Evolutionary conservation across 306 rosid genomes (phyloP).

Genomic region (Sicyos baderoa): DNA sequence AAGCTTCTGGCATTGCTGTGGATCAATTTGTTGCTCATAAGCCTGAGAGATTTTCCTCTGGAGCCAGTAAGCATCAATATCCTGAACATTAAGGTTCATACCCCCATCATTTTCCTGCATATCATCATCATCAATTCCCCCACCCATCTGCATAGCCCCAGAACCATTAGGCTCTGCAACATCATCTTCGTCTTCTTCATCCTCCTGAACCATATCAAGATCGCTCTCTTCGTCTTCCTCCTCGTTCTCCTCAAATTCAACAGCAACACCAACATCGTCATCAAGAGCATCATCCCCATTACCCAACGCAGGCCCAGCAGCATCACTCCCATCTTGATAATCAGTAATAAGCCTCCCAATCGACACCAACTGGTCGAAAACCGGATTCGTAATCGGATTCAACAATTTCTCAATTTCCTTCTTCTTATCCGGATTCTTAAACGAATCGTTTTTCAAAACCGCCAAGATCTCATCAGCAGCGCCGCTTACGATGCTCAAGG

Average conservation of each 20-base stretch:
- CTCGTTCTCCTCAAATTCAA: conserved; percentile 91
- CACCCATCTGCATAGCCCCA: conserved; percentile 87
- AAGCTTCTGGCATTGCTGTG: conserved; percentile 77
- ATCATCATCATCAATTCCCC: conserved; percentile 85
- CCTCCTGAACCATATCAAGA: conserved; percentile 87
- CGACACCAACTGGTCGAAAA: conserved; percentile 60
- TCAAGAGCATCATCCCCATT: conserved; percentile 69
- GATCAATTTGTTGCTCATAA: conserved; percentile 77
- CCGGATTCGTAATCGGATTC: conserved; percentile 39
- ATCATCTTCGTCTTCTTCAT: conserved; percentile 80
- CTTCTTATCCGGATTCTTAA: conserved; percentile 71
- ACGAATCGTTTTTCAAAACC: conserved; percentile 49
- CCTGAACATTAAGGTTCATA: conserved; percentile 80
- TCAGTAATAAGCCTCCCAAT: conserved; percentile 78
- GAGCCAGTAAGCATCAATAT: conserved; percentile 95
- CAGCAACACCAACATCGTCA: conserved; percentile 87
- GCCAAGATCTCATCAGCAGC: conserved; percentile 80
- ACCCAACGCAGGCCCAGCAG: conserved; percentile 32
- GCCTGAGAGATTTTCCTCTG: conserved; percentile 94
- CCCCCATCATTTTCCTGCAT: conserved; percentile 76
- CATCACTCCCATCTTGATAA: conserved; percentile 62
- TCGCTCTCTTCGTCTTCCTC: conserved; percentile 92
- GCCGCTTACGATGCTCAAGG: conserved; percentile 62
- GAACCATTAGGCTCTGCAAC: conserved; percentile 45
- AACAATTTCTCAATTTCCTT: conserved; percentile 79